Conservation (phyloP, 768 basidiomycete species). For the Gyrodon lividus region DNA sequence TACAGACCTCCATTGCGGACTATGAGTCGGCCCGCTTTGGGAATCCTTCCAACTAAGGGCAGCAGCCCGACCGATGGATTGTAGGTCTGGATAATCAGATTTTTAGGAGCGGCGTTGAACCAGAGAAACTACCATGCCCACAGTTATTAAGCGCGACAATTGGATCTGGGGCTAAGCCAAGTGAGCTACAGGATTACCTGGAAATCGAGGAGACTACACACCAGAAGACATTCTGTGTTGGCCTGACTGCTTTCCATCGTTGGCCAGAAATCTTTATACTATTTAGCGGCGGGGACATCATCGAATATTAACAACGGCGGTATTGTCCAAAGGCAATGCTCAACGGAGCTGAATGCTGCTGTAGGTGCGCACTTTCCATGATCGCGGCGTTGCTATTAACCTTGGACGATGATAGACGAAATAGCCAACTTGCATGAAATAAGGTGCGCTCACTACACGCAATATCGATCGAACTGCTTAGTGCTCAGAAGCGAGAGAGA, state of each 20-base stretch:
- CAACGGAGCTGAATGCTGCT: constrained; percentile 26
- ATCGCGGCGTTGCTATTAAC: constrained; percentile 29
- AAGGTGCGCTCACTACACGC: constrained; percentile 32
- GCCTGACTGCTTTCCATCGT: constrained; percentile 16
- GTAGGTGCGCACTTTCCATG: constrained; percentile 23
- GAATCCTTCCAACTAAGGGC: constrained; percentile 58
- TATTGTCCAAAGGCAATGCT: constrained; percentile 27
- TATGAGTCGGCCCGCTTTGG: constrained; percentile 42
- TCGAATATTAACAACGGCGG: constrained; percentile 24
- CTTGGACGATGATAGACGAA: constrained; percentile 28
- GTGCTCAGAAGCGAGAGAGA: constrained; percentile 33
- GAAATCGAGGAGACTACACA: constrained; percentile 6
- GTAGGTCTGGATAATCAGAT: constrained; percentile 46
- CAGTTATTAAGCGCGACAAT: constrained; percentile 43
- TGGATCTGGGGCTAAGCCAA: constrained; percentile 24
- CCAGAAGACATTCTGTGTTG: constrained; percentile 22
- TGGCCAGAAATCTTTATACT: constrained; percentile 28
- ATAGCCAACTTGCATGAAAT: constrained; percentile 30
- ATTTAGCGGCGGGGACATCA: constrained; percentile 17
- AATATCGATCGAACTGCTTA: constrained; percentile 34
- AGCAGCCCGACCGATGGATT: constrained; percentile 40
- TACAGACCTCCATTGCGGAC: constrained; percentile 51
- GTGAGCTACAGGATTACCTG: constrained; percentile 10
- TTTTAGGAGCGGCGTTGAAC: neutral
- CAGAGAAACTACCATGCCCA: constrained; percentile 19